Conservation (phyloP, 2,329 filamentous ascomycete genomes). For the Aspergillus latus region DNA sequence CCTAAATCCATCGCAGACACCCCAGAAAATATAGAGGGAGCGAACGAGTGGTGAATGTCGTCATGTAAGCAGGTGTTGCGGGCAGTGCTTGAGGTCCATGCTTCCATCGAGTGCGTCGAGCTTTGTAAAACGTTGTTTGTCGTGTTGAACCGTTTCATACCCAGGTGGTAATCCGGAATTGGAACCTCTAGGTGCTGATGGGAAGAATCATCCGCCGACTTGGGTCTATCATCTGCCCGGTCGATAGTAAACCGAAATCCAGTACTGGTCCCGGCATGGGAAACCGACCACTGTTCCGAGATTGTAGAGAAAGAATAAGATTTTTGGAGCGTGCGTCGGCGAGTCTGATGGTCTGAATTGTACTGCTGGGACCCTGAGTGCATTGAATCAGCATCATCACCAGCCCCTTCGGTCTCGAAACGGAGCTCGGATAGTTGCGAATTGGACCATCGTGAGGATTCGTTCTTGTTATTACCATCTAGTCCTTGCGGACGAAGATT, state of each 20-base stretch:
- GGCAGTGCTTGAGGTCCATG: conserved; percentile 26
- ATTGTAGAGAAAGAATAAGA: conserved; percentile 76
- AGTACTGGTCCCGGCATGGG: conserved; percentile 52
- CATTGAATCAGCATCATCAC: conserved; percentile 26
- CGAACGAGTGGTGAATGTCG: conserved; percentile 34
- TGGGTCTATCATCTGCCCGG: conserved; percentile 64
- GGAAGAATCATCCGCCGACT: conserved; percentile 60
- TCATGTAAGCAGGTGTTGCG: conserved; percentile 29
- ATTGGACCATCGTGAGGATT: conserved; percentile 41
- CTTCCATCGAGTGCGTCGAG: conserved; percentile 66
- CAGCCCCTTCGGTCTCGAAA: conserved; percentile 27
- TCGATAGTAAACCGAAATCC: conserved; percentile 81
- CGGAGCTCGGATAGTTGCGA: conserved; percentile 43
- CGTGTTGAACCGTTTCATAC: conserved; percentile 75
- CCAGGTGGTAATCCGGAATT: conserved; percentile 82
- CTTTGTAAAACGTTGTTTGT: conserved; percentile 76
- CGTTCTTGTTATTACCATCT: conserved; percentile 27
- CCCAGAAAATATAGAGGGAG: conserved; percentile 39
- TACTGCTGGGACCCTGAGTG: conserved; percentile 23
- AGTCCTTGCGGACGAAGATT: conserved; percentile 45
- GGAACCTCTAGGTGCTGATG: conserved; percentile 66
- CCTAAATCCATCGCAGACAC: conserved; percentile 34
- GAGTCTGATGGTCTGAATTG: conserved; percentile 20
- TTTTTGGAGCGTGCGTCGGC: conserved; percentile 53
- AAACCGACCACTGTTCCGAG: conserved; percentile 57